Conservation (phyloP, 257 asterid species). For the Gentiana macrophylla region DNA sequence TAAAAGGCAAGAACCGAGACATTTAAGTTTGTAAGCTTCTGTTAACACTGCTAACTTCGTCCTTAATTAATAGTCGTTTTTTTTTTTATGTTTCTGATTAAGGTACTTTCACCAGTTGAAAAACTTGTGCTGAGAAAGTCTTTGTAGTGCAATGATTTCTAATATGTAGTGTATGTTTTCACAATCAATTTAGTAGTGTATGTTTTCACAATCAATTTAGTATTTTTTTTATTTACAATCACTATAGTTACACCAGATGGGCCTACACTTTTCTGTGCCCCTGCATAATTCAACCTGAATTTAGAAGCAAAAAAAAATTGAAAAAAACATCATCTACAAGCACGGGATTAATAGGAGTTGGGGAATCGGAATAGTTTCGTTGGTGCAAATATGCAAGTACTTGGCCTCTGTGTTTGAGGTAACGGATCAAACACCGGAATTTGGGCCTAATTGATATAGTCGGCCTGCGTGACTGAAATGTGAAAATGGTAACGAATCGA, state of each 20-base stretch:
- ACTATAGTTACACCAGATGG: slow-evolving; percentile 93
- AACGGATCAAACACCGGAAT: slow-evolving; percentile 52
- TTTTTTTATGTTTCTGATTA: not conserved
- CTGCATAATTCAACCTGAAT: slow-evolving; percentile 79
- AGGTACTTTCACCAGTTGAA: no score
- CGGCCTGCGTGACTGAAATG: no score
- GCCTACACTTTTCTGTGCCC: slow-evolving; percentile 96
- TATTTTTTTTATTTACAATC: slow-evolving; percentile 29
- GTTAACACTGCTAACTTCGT: not conserved
- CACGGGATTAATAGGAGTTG: slow-evolving; percentile 38
- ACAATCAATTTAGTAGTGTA: no score
- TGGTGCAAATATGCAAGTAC: slow-evolving; percentile 79
- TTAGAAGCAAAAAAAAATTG: slow-evolving; percentile 66
- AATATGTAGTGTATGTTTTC: no score
- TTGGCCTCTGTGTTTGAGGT: slow-evolving; percentile 46
- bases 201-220: no score
- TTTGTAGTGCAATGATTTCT: no score
- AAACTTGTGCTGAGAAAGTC: no score
- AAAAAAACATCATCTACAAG: slow-evolving; percentile 89
- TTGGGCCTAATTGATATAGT: not conserved
- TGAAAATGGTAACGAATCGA: no score
- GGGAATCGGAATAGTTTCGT: slow-evolving; percentile 89
- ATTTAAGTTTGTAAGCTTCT: not conserved
- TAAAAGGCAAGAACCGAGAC: not conserved
- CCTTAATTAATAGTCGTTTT: not conserved